These are phyloP conservation scores for Oropetium thomaeum DNA, from an alignment of 176 grass and related monocot genomes.

Conservation along the genomic window DNA sequence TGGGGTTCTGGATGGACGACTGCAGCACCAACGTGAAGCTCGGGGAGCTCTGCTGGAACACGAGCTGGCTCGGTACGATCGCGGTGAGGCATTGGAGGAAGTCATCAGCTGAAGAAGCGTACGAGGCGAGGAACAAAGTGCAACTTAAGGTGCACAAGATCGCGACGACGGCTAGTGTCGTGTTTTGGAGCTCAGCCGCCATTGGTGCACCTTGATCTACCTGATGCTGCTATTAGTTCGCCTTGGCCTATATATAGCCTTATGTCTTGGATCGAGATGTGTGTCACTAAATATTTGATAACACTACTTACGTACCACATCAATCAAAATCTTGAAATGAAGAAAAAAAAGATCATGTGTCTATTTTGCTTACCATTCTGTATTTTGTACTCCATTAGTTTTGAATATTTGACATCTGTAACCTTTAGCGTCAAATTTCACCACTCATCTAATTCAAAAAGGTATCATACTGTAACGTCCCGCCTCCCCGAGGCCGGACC, in stretches of 20 bases:
- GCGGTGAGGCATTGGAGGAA: slow-evolving; percentile 43
- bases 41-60: slow-evolving; percentile 23
- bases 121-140: background rate
- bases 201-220: background rate
- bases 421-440: no score
- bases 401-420: no score
- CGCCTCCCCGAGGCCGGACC: no score
- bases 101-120: background rate
- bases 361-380: no score
- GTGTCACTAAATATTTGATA: no score
- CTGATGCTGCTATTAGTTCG: background rate
- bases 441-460: no score
- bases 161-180: background rate
- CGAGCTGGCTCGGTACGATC: background rate
- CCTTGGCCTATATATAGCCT: background rate
- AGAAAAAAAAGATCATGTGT: no score
- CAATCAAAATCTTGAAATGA: no score
- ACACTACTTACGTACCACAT: background rate
- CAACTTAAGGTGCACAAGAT: background rate
- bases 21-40: slow-evolving; percentile 28
- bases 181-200: background rate
- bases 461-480: no score
- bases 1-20: slow-evolving; percentile 53
- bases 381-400: no score
- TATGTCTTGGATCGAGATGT: no score